Percentiles rank a stretch among this genome's conserved stretches.
Evolutionary conservation across 352 stramenopile species (phyloP).

Genomic region (Aphanomyces invadans): DNA sequence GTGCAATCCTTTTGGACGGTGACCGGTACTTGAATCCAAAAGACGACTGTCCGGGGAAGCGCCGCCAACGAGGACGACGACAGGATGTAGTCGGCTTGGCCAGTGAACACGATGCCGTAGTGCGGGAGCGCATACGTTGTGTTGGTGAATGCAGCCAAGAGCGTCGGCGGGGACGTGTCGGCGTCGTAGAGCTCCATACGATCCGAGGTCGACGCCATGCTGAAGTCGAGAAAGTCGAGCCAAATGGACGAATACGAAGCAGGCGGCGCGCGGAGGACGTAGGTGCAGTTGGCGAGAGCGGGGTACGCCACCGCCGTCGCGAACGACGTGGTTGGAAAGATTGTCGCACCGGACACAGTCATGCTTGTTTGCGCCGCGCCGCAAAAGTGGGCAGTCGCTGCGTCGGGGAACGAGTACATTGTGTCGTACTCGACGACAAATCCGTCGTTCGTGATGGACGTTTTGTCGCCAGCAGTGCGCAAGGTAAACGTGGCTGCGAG

Average conservation of each 20-base stretch:
- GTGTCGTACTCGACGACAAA: slow-evolving; percentile 21
- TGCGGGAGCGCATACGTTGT: not conserved
- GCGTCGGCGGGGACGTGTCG: not conserved
- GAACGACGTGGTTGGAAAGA: slow-evolving; percentile 18
- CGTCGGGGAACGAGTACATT: not conserved
- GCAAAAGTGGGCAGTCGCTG: slow-evolving; percentile 8
- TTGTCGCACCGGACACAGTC: not conserved
- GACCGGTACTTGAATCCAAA: slow-evolving; percentile 9
- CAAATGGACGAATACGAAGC: not conserved
- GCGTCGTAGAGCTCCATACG: slow-evolving; percentile 17
- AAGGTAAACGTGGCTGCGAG: not conserved
- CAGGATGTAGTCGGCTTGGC: slow-evolving; percentile 3
- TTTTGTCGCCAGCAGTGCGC: slow-evolving; percentile 4
- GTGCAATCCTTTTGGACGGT: slow-evolving; percentile 8
- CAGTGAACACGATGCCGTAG: slow-evolving; percentile 9
- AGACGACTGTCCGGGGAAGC: not conserved
- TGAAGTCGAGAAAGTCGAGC: slow-evolving; percentile 14
- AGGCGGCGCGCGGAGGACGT: not conserved
- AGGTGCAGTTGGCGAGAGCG: not conserved
- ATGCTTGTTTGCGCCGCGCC: not conserved
- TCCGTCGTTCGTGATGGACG: not conserved
- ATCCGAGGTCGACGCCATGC: not conserved
- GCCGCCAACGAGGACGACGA: not conserved
- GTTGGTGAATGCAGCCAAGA: slow-evolving; percentile 6
- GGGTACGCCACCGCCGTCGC: not conserved